Percentiles rank a stretch among this genome's conserved stretches.
Conservation (phyloP, 1,139 yeast genomes). For the Yamadazyma atmosphaerica region DNA sequence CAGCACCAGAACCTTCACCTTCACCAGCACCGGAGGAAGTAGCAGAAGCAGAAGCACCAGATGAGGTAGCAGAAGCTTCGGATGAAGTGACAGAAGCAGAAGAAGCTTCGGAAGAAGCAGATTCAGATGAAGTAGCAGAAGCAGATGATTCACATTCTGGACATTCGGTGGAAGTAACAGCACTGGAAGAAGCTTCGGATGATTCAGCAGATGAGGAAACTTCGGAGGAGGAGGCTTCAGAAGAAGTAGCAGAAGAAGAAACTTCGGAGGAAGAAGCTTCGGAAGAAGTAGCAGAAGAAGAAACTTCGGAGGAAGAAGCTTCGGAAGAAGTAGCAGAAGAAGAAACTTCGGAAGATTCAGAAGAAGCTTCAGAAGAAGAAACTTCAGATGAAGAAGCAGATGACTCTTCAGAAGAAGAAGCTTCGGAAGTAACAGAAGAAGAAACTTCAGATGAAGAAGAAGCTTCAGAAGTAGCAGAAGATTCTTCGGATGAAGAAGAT, state of each 20-base stretch:
- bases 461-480: conserved; percentile 5
- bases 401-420: conserved; percentile 2
- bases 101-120: conserved; percentile 6
- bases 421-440: conserved; percentile 6
- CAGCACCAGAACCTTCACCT: background rate
- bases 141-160: conserved; percentile 6
- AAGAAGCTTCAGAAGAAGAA: conserved; percentile 6
- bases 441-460: conserved; percentile 4
- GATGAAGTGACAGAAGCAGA: conserved; percentile 4
- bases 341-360: conserved; percentile 5
- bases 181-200: conserved; percentile 5
- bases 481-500: conserved; percentile 8
- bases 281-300: conserved; percentile 6
- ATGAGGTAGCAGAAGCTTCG: background rate
- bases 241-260: conserved; percentile 5
- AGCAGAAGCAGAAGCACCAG: conserved; percentile 2
- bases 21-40: conserved; percentile 5
- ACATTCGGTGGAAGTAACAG: conserved; percentile 7
- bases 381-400: conserved; percentile 7
- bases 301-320: conserved; percentile 4
- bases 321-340: conserved; percentile 6
- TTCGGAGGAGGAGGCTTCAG: conserved; percentile 2
- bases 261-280: conserved; percentile 6
- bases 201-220: conserved; percentile 7
- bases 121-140: conserved; percentile 7